Percentiles rank a stretch among this genome's conserved stretches.
phyloP scores from a whole-genome alignment of 2,329 filamentous ascomycete genomes.

The Botryotinia globosa region DNA sequence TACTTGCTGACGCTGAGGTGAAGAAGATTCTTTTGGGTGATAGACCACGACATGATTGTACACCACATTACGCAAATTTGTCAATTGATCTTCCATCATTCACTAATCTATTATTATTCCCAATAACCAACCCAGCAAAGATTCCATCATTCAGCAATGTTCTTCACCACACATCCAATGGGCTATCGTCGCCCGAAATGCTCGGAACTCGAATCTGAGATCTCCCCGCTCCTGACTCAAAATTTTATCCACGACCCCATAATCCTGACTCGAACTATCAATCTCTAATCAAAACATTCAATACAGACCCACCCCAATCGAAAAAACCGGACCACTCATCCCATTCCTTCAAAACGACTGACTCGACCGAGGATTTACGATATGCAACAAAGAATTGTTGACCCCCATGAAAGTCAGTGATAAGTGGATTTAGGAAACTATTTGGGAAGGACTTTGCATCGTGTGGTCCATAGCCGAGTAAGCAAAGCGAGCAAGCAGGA shows the following conservation, averaged over 20 bases:
- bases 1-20: neutral
- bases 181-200: neutral
- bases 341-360: slow-evolving; percentile 6
- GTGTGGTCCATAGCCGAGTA: neutral
- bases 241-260: neutral
- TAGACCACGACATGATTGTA: neutral
- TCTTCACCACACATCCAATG: neutral
- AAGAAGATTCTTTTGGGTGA: neutral
- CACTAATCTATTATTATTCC: neutral
- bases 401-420: neutral
- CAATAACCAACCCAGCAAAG: neutral
- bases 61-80: neutral
- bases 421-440: slow-evolving; percentile 6
- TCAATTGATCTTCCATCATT: neutral
- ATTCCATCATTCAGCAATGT: neutral
- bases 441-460: neutral
- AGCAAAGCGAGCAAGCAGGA: neutral
- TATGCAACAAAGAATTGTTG: slow-evolving; percentile 12
- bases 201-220: neutral
- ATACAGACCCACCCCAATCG: neutral
- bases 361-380: slow-evolving; percentile 19
- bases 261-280: neutral
- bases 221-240: neutral
- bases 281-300: neutral
- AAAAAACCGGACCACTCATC: neutral